Evolutionary conservation across 768 basidiomycete genomes (phyloP).

Genomic region (Agrocybe praecox): DNA sequence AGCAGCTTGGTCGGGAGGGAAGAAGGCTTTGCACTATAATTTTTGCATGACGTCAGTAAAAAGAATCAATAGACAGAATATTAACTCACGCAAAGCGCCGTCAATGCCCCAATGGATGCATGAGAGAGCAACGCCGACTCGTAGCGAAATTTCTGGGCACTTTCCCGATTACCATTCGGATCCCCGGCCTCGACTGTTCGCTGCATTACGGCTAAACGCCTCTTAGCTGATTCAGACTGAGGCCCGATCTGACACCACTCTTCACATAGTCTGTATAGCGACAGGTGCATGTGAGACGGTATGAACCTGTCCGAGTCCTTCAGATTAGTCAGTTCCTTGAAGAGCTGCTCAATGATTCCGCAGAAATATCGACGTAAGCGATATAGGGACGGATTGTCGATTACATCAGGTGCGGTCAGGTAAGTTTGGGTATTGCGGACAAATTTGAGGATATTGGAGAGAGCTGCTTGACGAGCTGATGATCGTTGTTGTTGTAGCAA

Average conservation of each 20-base stretch:
- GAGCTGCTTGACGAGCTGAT: slow-evolving; percentile 67
- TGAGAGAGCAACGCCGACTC: slow-evolving; percentile 76
- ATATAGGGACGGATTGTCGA: slow-evolving; percentile 78
- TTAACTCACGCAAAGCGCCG: slow-evolving; percentile 81
- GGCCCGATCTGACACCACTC: slow-evolving; percentile 92
- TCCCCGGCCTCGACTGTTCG: slow-evolving; percentile 61
- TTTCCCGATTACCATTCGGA: slow-evolving; percentile 51
- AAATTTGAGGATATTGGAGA: slow-evolving; percentile 84
- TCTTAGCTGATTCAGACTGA: slow-evolving; percentile 72
- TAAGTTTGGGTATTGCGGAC: slow-evolving; percentile 82
- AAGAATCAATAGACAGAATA: background rate
- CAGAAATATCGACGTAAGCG: slow-evolving; percentile 90
- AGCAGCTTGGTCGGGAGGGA: slow-evolving; percentile 58
- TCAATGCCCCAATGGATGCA: slow-evolving; percentile 85
- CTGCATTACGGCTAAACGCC: slow-evolving; percentile 72
- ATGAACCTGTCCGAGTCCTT: slow-evolving; percentile 80
- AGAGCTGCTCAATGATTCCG: slow-evolving; percentile 83
- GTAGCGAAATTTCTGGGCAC: slow-evolving; percentile 61
- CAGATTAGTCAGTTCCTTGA: slow-evolving; percentile 70
- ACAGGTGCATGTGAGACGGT: slow-evolving; percentile 72
- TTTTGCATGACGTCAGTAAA: slow-evolving; percentile 1
- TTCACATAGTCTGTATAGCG: slow-evolving; percentile 84
- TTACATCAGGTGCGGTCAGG: slow-evolving; percentile 69
- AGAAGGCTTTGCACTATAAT: slow-evolving; percentile 76
- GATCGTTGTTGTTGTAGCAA: slow-evolving; percentile 72